phyloP scores from a whole-genome alignment of 345 rosid species.

The Eucalyptus melliodora region DNA sequence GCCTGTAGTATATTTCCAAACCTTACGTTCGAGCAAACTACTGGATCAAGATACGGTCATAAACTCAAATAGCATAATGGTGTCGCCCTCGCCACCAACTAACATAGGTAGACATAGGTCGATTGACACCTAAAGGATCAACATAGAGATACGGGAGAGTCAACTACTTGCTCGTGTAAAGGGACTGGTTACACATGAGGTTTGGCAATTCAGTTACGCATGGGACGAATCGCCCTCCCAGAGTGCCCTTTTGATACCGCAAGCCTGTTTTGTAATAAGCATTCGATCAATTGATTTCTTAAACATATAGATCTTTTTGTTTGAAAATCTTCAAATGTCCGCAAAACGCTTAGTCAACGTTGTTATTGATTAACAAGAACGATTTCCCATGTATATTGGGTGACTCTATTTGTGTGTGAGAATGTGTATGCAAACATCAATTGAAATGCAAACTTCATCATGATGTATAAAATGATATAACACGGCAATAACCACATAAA shows the following conservation, averaged over 20 bases:
- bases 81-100: background rate
- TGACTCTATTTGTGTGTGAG: background rate
- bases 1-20: background rate
- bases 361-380: background rate
- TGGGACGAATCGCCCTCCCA: background rate
- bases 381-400: background rate
- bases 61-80: too few species aligned
- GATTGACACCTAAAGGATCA: background rate
- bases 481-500: accelerated
- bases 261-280: background rate
- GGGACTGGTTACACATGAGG: background rate
- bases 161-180: accelerated
- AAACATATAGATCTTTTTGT: too few species aligned
- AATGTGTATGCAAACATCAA: background rate
- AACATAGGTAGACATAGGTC: background rate
- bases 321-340: background rate
- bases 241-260: background rate
- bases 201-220: background rate
- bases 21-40: background rate
- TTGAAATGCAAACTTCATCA: background rate
- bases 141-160: background rate
- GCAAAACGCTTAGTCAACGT: background rate
- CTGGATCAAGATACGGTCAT: background rate
- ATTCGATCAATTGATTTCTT: background rate
- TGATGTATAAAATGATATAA: background rate